A percentile compares a stretch with the other conserved stretches of the same genome.
Conservation (phyloP, 352 stramenopile genomes). For the Blastocystis sp. region DNA sequence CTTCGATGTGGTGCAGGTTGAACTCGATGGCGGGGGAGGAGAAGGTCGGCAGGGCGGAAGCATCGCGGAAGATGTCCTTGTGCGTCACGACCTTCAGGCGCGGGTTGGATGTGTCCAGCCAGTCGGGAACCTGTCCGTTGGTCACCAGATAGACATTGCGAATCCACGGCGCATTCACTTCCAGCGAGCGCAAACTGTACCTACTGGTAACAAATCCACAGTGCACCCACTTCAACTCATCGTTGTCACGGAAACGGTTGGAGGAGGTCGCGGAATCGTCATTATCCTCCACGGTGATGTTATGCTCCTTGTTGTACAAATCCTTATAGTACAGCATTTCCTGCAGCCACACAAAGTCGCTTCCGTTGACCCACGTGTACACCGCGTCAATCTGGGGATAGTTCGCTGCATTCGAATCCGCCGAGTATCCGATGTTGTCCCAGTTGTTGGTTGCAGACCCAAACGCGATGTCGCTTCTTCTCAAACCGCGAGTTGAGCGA, state of each 20-base stretch:
- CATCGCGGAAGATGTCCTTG: slow-evolving; percentile 83
- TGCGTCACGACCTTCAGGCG: slow-evolving; percentile 84
- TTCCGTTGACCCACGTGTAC: slow-evolving; percentile 93
- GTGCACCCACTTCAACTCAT: slow-evolving; percentile 81
- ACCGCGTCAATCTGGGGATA: slow-evolving; percentile 85
- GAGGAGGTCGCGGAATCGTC: slow-evolving; percentile 76
- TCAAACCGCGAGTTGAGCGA: not conserved
- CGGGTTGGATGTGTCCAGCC: slow-evolving; percentile 82
- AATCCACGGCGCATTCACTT: slow-evolving; percentile 90
- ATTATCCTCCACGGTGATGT: slow-evolving; percentile 29
- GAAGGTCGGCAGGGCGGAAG: slow-evolving; percentile 83
- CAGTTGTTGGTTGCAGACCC: not conserved
- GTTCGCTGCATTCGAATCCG: not conserved
- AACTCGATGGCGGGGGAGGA: slow-evolving; percentile 88
- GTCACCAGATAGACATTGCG: slow-evolving; percentile 89
- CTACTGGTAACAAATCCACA: not conserved
- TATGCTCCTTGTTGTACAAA: slow-evolving; percentile 19
- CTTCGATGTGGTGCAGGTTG: slow-evolving; percentile 86
- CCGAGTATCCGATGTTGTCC: not conserved
- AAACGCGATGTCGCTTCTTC: not conserved
- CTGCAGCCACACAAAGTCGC: slow-evolving; percentile 83
- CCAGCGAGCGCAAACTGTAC: slow-evolving; percentile 81
- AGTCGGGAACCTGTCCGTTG: slow-evolving; percentile 87
- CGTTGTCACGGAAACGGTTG: slow-evolving; percentile 89
- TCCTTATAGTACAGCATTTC: slow-evolving; percentile 79